Evolutionary conservation across 2,329 filamentous ascomycete species (phyloP), one percentile per base, ranked within the genome.

Genomic region (Xylaria arbuscula): DNA sequence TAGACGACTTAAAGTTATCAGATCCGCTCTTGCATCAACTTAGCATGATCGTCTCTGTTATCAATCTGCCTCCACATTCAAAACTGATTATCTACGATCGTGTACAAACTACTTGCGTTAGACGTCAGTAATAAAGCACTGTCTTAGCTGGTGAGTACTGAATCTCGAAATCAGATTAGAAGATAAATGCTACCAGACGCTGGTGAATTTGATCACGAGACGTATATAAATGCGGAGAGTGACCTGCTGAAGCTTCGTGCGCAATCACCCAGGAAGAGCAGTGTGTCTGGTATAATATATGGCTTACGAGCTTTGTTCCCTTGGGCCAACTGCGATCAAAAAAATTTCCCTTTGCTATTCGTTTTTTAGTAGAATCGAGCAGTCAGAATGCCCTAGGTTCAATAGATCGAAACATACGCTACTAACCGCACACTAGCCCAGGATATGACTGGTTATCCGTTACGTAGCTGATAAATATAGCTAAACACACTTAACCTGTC

Each of bases 1-100:
- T 47, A 45, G 40, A 45, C n/a, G 10, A 50, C 50, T 51, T 59
- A 59, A 64, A 59, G 55, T 64, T 64, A 64, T 64, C 62, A 59
- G 62, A 64, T 64, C 62, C 62, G 62, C 24, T 47, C 47, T 24
- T 47, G 62, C 62, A 54, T 59, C 7, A 40, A 40, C 22, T 22
- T 38, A 42, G 36, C 15, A 7, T 45, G 7, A 45, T 45, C 28
- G 28, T 28, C 15, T 45, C 40, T n/a, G 2, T 45, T 17, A 45
- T n/a, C 40, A 45, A 45, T 45, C 40, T 45, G 40, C 15, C 40
- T n/a, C 40, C 40, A 45, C 17, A 7, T 7, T 45, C 40, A 7
- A 45, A n/a, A 17, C 0, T 45, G 17, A 45, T n/a, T 19, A 17
- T 17, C 3, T 17, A 28, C 28, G 28, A 28, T 28, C 2, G 28